Evolutionary conservation across 2,329 filamentous ascomycete genomes (phyloP).

Genomic region (Elsinoe ampelina): DNA sequence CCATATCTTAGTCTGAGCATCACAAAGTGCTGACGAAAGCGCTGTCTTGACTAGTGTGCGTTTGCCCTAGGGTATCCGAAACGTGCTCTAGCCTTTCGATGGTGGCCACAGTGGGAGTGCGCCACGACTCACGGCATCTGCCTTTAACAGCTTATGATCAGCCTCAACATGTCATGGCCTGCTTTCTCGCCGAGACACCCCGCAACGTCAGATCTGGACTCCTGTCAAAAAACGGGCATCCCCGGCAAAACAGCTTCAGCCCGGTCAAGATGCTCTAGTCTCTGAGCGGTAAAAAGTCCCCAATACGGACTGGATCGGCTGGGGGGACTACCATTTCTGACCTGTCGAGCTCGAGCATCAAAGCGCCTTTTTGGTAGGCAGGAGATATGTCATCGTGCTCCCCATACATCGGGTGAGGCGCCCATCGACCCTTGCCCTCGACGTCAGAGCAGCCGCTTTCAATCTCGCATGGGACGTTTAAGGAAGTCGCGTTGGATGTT

Average conservation of each 20-base stretch:
- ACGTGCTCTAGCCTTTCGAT: neutral
- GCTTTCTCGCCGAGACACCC: constrained; percentile 1
- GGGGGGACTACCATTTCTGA: neutral
- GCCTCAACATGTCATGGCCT: neutral
- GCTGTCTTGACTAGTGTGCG: neutral
- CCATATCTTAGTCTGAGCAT: neutral
- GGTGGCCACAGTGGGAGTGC: neutral
- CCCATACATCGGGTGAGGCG: neutral
- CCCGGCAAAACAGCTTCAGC: neutral
- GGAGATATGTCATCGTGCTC: neutral
- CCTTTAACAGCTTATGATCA: neutral
- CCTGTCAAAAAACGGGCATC: constrained; percentile 3
- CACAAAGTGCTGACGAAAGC: neutral
- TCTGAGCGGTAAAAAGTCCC: neutral
- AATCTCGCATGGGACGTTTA: constrained; percentile 13
- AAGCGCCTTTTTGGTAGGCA: neutral
- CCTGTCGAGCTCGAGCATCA: neutral
- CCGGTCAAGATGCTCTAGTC: neutral
- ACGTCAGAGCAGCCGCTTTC: constrained; percentile 9
- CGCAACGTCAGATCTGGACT: constrained; percentile 10
- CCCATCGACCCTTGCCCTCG: neutral
- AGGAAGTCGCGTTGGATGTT: constrained; percentile 10
- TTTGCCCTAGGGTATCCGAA: neutral
- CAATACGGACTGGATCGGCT: neutral
- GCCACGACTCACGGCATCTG: neutral